Evolutionary conservation across 441 rosid genomes (phyloP).

Genomic region (Melastoma candidum): DNA sequence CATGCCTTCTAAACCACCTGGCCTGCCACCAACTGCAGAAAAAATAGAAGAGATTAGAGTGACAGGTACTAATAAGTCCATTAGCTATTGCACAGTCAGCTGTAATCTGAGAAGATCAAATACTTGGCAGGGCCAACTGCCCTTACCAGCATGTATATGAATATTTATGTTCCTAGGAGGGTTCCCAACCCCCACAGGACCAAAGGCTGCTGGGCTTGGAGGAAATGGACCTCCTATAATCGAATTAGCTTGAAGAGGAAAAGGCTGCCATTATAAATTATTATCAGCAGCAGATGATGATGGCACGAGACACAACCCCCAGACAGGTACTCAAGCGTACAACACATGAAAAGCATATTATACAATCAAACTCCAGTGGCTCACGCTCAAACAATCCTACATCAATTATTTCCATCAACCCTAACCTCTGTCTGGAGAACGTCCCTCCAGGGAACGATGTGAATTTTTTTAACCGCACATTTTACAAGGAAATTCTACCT

Average conservation of each 20-base stretch:
- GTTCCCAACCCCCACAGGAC: slow-evolving; percentile 59
- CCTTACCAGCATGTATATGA: slow-evolving; percentile 94
- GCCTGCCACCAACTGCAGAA: slow-evolving; percentile 46
- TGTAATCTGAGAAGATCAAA: slow-evolving; percentile 8
- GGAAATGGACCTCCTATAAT: slow-evolving; percentile 52
- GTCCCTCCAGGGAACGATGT: no score
- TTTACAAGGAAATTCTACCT: no score
- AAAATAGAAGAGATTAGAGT: slow-evolving; percentile 47
- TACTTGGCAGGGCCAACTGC: background rate
- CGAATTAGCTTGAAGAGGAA: slow-evolving; percentile 69
- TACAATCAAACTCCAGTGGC: no score
- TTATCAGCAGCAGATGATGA: background rate
- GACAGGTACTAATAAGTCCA: slow-evolving; percentile 28
- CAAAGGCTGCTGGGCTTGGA: slow-evolving; percentile 34
- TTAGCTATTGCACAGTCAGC: slow-evolving; percentile 7
- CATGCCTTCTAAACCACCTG: slow-evolving; percentile 34
- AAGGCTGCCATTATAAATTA: slow-evolving; percentile 53
- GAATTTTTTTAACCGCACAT: no score
- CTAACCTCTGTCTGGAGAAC: no score
- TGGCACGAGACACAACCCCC: background rate
- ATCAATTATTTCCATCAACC: no score
- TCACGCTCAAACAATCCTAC: no score
- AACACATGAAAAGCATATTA: no score
- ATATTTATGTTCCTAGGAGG: slow-evolving; percentile 77
- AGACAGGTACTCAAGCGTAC: background rate